Base-by-base conservation (phyloP, 2,329 filamentous ascomycete genomes). In the Berkeleyomyces basicola region DNA sequence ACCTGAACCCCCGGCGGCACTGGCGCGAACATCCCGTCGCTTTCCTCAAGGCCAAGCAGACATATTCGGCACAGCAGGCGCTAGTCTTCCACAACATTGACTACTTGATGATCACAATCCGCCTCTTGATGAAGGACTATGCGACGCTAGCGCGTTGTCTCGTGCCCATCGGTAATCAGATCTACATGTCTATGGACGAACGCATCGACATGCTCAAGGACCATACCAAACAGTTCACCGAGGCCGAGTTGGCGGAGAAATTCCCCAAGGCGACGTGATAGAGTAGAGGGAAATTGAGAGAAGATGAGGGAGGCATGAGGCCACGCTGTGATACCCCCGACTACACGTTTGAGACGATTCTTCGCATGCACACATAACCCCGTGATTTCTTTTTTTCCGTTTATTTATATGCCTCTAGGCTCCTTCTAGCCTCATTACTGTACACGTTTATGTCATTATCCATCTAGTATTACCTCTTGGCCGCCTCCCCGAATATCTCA, bases 31-130 rank as follows among this genome's bases (percentile, higher is more conserved):
- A 91, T 68, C 88, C 88, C 0, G 76, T 83, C 10, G 81, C 86
- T 5, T 90, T 92, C 72, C 74, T 91, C 1, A 78, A 83, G 67
- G 80, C 83, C 55, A 90, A 89, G 72, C 73, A 80, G 33, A 79
- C 78, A 2, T 92, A 91, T 68, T 77, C 81, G 0, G 72, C 76
- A 6, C 83, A 89, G 69, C 75, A 82, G 23, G 88, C 87, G 0
- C 78, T 92, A 5, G 85, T 90, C 4, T 91, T 92, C 70, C 84
- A 86, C 71, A 84, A 90, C 68, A 89, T 92, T 68, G 87, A 91
- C 72, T 92, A 88, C 70, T 74, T 91, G 60, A 85, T 89, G 78
- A 81, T 91, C 65, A 89, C 87, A 0, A 71, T 88, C 42, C 79
- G 79, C 51, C 72, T 91, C 16, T 69, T 91, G 68, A 77, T 77